Conservation (phyloP, 2,329 filamentous ascomycete genomes). For the Fusarium guadeloupense region DNA sequence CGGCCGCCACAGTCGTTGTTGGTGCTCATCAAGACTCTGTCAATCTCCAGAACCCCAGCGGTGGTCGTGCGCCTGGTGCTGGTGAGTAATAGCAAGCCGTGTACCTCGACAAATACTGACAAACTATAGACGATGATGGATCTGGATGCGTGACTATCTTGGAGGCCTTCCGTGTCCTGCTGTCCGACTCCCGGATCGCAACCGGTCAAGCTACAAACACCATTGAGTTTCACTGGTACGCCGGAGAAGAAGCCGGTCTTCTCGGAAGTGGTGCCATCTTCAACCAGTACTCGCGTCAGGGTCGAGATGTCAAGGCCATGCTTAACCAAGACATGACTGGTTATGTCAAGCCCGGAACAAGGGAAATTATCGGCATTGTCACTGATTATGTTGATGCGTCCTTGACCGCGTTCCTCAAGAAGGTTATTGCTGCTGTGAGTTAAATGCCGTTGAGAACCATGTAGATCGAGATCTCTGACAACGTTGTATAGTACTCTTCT, state of each 20-base stretch:
- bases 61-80: conserved; percentile 34
- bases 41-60: conserved; percentile 55
- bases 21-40: conserved; percentile 85
- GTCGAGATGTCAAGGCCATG: conserved; percentile 52
- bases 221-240: conserved; percentile 88
- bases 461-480: background rate
- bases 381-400: conserved; percentile 51
- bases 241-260: conserved; percentile 81
- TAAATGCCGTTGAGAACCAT: background rate
- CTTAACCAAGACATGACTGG: conserved; percentile 58
- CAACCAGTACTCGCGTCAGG: conserved; percentile 47
- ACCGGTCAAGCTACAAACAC: conserved; percentile 73
- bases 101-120: background rate
- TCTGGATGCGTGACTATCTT: conserved; percentile 70
- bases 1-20: conserved; percentile 77
- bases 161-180: conserved; percentile 77
- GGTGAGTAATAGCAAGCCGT: background rate
- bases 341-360: conserved; percentile 46
- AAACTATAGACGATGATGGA: conserved; percentile 34
- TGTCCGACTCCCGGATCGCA: conserved; percentile 69
- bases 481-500: conserved; percentile 42
- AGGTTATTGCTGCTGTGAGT: conserved; percentile 46
- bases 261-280: conserved; percentile 72
- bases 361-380: conserved; percentile 49
- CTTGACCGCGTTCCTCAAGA: conserved; percentile 51